Base-by-base conservation (phyloP, 1,139 yeast species). In the Hansenula lynferdii region DNA sequence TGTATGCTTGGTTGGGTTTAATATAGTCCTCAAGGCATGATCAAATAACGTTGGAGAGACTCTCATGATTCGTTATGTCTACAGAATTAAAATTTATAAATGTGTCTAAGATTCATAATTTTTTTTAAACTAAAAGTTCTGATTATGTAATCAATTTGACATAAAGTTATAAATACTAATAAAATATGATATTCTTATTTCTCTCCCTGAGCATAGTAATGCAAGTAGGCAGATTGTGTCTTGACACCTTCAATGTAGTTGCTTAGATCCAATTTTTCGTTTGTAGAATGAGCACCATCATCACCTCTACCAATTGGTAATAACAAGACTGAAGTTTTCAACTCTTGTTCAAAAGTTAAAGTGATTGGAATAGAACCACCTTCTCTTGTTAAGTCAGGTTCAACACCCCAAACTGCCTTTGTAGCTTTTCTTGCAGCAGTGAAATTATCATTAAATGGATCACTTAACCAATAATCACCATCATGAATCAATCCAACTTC, bases 341-440 rank as follows among this genome's bases (percentile, higher is more conserved):
- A 75, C 58, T 81, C 80, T 56, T 87, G 73, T 69, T 92, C 96
- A 67, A 92, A 92, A 35, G 95, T 81, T 53, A 92, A 69, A 29
- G 98, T 90, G 60, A 92, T 89, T 51, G 98, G 98, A 57, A 92
- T 92, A 5, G 97, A 89, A 24, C 98, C 98, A 58, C 98, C 97
- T 69, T 92, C 98, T 70, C 98, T 83, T 40, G 98, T 94, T 61
- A 86, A 78, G 64, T 94, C 98, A 29, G 98, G 98, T 45, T 85
- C 94, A 39, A 90, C 78, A 45, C 85, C 82, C 94, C 96, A 92
- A 25, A 94, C 97, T 41, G 83, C 81, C 65, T 89, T 80, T 37
- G 97, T 92, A 40, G 98, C 98, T 59, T 80, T 78, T 40, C 87
- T 78, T 32, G 98, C 99, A 42, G 98, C 97, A 34, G 90, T 77